Conservation (phyloP, 1,284 basidiomycete genomes). For the Prillingera fragicola region DNA sequence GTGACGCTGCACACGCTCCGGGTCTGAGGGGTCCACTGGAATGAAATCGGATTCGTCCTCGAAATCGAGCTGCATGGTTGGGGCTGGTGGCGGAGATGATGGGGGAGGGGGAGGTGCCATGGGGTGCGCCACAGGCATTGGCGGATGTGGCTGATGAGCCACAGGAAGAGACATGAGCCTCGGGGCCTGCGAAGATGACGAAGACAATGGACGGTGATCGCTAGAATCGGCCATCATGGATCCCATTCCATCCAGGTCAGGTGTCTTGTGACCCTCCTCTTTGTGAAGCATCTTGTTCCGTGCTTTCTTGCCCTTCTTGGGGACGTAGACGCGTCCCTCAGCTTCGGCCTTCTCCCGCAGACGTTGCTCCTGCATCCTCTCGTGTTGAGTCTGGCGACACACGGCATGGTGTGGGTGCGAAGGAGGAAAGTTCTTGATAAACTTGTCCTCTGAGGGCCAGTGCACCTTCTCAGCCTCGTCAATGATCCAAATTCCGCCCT, state of each 20-base stretch:
- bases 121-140: constrained; percentile 1
- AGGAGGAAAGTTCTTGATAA: constrained; percentile 44
- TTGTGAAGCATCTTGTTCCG: constrained; percentile 16
- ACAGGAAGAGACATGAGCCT: no score
- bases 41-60: constrained; percentile 39
- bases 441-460: constrained; percentile 44
- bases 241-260: not conserved
- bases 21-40: constrained; percentile 13
- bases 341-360: constrained; percentile 37
- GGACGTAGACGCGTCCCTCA: constrained; percentile 39
- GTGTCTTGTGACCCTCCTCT: not conserved
- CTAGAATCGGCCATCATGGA: not conserved
- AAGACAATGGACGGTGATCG: not conserved
- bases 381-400: constrained; percentile 42
- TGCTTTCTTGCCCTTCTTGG: constrained; percentile 45
- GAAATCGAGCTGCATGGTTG: constrained; percentile 11
- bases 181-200: not conserved
- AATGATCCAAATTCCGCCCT: constrained; percentile 49
- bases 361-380: constrained; percentile 36
- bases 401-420: constrained; percentile 36
- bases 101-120: constrained; percentile 4
- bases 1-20: not conserved
- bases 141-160: no score
- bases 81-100: constrained; percentile 2
- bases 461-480: constrained; percentile 43